Evolutionary conservation across 352 stramenopile genomes (phyloP), one percentile per base, ranked within the genome.

Genomic region (Plasmopara muralis): DNA sequence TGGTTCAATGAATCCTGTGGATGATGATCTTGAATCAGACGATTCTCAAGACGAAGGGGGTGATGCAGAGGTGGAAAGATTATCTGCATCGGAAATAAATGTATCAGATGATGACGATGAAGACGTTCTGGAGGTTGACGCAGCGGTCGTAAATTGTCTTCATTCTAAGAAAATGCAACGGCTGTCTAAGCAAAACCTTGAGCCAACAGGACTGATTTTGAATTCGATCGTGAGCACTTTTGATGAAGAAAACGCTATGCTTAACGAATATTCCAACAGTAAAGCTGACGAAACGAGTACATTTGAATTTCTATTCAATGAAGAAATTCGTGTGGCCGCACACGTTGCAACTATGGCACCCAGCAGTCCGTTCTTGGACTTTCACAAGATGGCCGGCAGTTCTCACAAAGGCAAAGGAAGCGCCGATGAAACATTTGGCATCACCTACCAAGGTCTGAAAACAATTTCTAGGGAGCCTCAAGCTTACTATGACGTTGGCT

Each of bases 81-180:
- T 46, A 33, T 55, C 51, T n/a, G 53, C 55, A 9, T 41, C 70
- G 15, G 47, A 55, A 18, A 39, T 67, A 30, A 40, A 48, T 29
- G 47, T 50, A 1, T 16, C 34, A 42, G 64, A 72, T 10, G 62
- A 72, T 9, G 66, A 74, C 15, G 70, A 79, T 16, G 72, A 77
- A n/a, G 72, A 83, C 13, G 62, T 74, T n/a, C 40, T 83, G 34
- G 72, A 83, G 31, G 46, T 80, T 31, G 62, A 83, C 53, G 29
- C 51, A 20, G 47, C 54, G 2, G 67, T 80, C 9, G 53, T 64
- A 6, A 62, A 44, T 13, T 66, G 47, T 50, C 42, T 68, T 29
- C 41, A 65, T 38, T 58, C 58, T 49, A 55, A 65, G 43, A 35
- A 62, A n/a, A 58, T 55, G 6, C 50, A 65, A 25, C 51, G 50